Evolutionary conservation across 495 filamentous ascomycete genomes (phyloP), one percentile per base, ranked within the genome.

Genomic region (Tuber borchii): DNA sequence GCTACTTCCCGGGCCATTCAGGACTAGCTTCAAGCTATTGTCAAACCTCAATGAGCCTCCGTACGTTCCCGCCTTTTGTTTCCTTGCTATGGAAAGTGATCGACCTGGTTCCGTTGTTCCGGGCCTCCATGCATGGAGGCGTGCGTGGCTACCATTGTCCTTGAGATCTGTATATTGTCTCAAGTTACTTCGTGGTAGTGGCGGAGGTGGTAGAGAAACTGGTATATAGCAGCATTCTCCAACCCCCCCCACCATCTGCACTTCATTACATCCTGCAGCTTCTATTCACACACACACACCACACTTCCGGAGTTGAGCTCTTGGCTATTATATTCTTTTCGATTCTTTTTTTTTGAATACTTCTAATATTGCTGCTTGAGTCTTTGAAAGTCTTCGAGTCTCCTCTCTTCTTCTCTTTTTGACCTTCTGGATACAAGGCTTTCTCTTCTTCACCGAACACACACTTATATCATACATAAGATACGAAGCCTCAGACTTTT

Each of bases 281-380:
- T 65, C 56, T 31, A n/a, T 31, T 26, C 26, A 17, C 56, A 31
- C 44, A 45, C 44, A 45, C 51, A 61, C 51, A 61, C n/a, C n/a
- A 31, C 56, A 65, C n/a, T 31, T 65, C 56, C 56, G 26, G 56
- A 65, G 56, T 65, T 65, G 56, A 65, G n/a, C 56, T 65, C 56
- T 65, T 31, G n/a, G n/a, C 12, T 65, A 65, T 65, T 65, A 31
- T 31, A 31, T 65, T 65, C n/a, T 65, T 65, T 65, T 79, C 70
- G 20, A 70, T 78, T 48, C 73, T 72, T 61, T 72, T 61, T 72
- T 70, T 40, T 73, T 69, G 72, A 20, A 42, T 7, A 37, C 71
- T 31, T 71, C 40, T 70, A 68, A 26, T 46, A 48, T 31, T 45
- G 10, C 45, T 75, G 39, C 56, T 71, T 76, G 61, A 42, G n/a